Evolutionary conservation across 176 grass and related monocot genomes (phyloP).

Genomic region (Tillandsia leiboldiana): DNA sequence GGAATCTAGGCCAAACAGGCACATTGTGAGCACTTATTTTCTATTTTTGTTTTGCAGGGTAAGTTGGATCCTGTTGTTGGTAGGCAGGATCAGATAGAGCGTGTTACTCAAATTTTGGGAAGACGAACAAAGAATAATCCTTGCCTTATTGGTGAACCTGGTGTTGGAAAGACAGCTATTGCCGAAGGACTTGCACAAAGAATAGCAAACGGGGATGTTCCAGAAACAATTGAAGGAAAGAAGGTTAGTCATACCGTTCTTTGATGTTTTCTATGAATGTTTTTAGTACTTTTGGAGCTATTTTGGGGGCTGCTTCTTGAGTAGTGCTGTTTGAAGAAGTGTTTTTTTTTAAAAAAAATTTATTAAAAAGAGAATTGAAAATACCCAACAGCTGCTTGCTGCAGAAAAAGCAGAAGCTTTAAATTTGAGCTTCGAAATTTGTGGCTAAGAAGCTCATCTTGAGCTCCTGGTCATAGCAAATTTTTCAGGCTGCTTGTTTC

Average conservation of each 20-base stretch:
- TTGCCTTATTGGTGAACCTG: conserved; percentile 95
- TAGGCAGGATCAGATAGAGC: conserved; percentile 78
- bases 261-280: neutral
- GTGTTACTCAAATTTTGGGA: conserved; percentile 85
- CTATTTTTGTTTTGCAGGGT: conserved; percentile 38
- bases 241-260: conserved; percentile 34
- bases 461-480: too few relatives aligned
- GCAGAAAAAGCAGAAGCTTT: too few relatives aligned
- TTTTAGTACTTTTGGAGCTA: neutral
- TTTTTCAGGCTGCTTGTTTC: too few relatives aligned
- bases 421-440: too few relatives aligned
- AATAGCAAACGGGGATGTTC: conserved; percentile 78
- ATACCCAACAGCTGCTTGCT: too few relatives aligned
- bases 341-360: too few relatives aligned
- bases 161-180: conserved; percentile 96
- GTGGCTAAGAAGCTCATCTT: too few relatives aligned
- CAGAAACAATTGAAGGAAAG: conserved; percentile 96
- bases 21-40: neutral
- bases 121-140: conserved; percentile 96
- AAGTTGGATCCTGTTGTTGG: conserved; percentile 96
- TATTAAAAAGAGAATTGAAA: too few relatives aligned
- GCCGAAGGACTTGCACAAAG: conserved; percentile 93
- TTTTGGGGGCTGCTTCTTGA: neutral
- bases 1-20: too few relatives aligned
- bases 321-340: too few relatives aligned